phyloP scores from a whole-genome alignment of 306 rosid species.

The Casuarina cunninghamiana region DNA sequence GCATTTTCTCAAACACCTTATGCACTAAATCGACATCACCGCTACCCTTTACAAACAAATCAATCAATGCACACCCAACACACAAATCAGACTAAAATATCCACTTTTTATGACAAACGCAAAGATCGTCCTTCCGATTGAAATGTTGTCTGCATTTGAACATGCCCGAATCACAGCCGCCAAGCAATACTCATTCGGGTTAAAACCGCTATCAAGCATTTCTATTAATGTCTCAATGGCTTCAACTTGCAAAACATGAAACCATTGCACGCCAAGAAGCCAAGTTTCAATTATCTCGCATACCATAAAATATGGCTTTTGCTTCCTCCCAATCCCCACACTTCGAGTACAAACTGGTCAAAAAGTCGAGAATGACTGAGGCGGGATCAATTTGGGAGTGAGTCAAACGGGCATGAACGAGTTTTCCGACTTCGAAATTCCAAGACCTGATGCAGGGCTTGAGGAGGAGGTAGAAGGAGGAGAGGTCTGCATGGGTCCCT shows the following conservation, averaged over 20 bases:
- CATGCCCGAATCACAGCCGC: slow-evolving; percentile 46
- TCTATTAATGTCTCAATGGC: slow-evolving; percentile 42
- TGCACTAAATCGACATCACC: slow-evolving; percentile 41
- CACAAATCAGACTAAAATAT: slow-evolving; percentile 47
- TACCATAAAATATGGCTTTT: slow-evolving; percentile 28
- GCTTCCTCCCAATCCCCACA: slow-evolving; percentile 42
- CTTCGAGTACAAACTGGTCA: slow-evolving; percentile 59
- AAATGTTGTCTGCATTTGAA: slow-evolving; percentile 24
- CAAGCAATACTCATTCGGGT: slow-evolving; percentile 60
- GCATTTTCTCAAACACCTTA: slow-evolving; percentile 59
- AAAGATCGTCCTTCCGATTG: slow-evolving; percentile 32
- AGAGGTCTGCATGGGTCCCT: slow-evolving; percentile 25
- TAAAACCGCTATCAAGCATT: slow-evolving; percentile 40
- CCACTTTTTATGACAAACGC: slow-evolving; percentile 50
- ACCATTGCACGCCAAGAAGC: slow-evolving; percentile 58
- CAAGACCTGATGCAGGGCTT: slow-evolving; percentile 51
- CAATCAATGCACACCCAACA: slow-evolving; percentile 66
- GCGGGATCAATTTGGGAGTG: slow-evolving; percentile 38
- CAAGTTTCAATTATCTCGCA: slow-evolving; percentile 38
- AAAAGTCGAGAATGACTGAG: slow-evolving; percentile 48
- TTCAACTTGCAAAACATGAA: slow-evolving; percentile 43
- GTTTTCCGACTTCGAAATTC: slow-evolving; percentile 39
- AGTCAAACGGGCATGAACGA: slow-evolving; percentile 45
- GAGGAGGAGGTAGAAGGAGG: slow-evolving; percentile 43
- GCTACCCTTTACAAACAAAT: slow-evolving; percentile 48